Conservation (phyloP, 2,329 filamentous ascomycete genomes). For the Daldinia sp. region DNA sequence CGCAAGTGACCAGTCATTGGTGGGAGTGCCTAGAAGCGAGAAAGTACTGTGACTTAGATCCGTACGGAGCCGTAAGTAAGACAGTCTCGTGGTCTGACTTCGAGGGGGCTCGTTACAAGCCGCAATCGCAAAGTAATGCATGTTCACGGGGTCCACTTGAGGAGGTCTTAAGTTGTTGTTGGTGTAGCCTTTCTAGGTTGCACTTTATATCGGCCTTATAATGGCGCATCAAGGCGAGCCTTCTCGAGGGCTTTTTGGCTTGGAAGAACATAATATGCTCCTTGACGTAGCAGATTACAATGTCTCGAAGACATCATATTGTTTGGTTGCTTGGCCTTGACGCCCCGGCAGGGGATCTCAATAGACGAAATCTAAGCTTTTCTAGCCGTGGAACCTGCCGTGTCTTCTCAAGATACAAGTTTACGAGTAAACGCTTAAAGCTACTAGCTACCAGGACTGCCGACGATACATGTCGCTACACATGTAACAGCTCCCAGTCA, state of each 20-base stretch:
- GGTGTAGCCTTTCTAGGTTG: constrained; percentile 28
- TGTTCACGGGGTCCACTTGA: constrained; percentile 37
- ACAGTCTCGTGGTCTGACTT: constrained; percentile 41
- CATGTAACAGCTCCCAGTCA: constrained; percentile 14
- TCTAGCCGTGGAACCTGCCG: constrained; percentile 30
- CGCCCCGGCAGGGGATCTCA: constrained; percentile 10
- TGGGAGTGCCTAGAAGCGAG: constrained; percentile 41
- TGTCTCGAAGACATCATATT: constrained; percentile 33
- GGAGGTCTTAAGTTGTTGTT: constrained; percentile 26
- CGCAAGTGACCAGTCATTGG: constrained; percentile 37
- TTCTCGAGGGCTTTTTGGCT: constrained; percentile 19
- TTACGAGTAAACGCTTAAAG: constrained; percentile 14
- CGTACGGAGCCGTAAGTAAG: constrained; percentile 30
- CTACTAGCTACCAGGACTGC: constrained; percentile 9
- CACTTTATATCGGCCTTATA: constrained; percentile 30
- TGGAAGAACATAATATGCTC: constrained; percentile 14
- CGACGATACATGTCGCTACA: constrained; percentile 25
- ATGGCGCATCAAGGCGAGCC: constrained; percentile 21
- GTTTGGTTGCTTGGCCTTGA: constrained; percentile 22
- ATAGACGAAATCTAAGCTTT: constrained; percentile 25
- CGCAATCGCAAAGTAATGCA: constrained; percentile 38
- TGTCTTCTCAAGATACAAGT: constrained; percentile 15
- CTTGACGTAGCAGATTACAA: constrained; percentile 22
- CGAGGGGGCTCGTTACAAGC: constrained; percentile 27
- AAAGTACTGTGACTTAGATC: constrained; percentile 39